These are phyloP conservation scores for Ustilago cynodontis DNA, from an alignment of 1,284 basidiomycete genomes.

Conservation along the genomic window DNA sequence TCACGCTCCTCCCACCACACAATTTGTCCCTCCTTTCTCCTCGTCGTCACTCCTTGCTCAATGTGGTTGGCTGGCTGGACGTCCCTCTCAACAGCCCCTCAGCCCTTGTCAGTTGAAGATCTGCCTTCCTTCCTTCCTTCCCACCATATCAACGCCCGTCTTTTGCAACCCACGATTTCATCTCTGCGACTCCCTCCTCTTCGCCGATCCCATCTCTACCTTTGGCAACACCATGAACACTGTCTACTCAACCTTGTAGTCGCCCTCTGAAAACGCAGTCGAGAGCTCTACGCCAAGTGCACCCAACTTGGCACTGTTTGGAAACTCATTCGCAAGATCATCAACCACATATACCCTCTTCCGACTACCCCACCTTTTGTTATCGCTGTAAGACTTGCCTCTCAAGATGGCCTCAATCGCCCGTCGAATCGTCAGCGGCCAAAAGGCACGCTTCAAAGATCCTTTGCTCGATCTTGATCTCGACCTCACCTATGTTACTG, in stretches of 20 bases:
- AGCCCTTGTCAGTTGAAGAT: neutral
- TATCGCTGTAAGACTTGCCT: too few species aligned
- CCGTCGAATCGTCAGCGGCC: slow-evolving; percentile 72
- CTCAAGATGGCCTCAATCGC: slow-evolving; percentile 52
- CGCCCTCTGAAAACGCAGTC: neutral
- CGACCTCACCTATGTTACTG: slow-evolving; percentile 83
- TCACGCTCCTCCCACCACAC: slow-evolving; percentile 2
- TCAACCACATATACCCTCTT: slow-evolving; percentile 3
- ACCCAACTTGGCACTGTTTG: neutral
- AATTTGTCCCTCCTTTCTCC: neutral
- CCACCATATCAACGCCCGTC: neutral
- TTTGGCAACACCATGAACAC: slow-evolving; percentile 1
- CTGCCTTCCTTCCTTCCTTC: neutral
- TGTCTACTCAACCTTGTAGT: neutral
- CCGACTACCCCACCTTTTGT: neutral
- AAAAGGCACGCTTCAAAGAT: slow-evolving; percentile 83
- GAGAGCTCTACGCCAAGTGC: too few species aligned
- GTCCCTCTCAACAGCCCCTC: neutral
- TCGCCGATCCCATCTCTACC: neutral
- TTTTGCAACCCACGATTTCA: neutral
- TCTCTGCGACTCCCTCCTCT: neutral
- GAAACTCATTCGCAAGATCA: too few species aligned
- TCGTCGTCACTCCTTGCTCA: neutral
- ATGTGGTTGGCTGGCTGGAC: neutral
- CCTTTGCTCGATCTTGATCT: slow-evolving; percentile 78